Conservation (phyloP, 192 early-diverging fungal species). For the Coemansia sp. region DNA sequence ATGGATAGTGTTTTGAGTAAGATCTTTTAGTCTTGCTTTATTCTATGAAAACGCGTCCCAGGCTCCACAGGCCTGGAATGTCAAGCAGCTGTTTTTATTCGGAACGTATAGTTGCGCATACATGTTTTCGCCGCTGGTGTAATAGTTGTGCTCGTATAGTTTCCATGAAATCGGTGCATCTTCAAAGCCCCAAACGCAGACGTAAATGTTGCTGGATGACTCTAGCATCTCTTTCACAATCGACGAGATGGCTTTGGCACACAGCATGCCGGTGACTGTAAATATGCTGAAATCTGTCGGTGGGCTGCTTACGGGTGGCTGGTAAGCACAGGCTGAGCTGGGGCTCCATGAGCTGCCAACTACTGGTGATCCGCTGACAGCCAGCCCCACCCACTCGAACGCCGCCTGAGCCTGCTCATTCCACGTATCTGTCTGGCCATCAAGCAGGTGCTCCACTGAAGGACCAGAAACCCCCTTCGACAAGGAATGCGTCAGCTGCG, state of each 20-base stretch:
- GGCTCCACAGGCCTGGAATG: constrained; percentile 45
- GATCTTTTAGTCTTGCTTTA: constrained; percentile 14
- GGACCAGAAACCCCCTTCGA: constrained; percentile 11
- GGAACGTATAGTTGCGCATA: constrained; percentile 31
- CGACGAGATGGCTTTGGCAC: constrained; percentile 23
- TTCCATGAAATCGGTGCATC: constrained; percentile 44
- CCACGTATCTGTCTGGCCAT: constrained; percentile 21
- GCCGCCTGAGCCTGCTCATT: constrained; percentile 25
- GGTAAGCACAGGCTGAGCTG: constrained; percentile 13
- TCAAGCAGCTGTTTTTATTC: constrained; percentile 11
- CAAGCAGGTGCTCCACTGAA: not conserved
- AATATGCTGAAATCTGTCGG: constrained; percentile 1
- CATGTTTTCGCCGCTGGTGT: constrained; percentile 42
- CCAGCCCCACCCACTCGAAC: constrained; percentile 48
- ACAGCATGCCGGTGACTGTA: constrained; percentile 29
- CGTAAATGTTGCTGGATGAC: constrained; percentile 1
- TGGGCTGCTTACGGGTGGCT: constrained; percentile 7
- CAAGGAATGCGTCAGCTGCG: not conserved
- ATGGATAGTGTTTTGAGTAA: constrained; percentile 12
- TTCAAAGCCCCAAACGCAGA: constrained; percentile 51
- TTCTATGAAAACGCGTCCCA: constrained; percentile 43
- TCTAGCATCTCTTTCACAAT: not conserved
- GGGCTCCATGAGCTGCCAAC: not conserved
- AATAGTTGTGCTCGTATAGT: constrained; percentile 27
- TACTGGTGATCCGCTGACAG: constrained; percentile 10